Percentiles rank a stretch among this genome's conserved stretches.
Evolutionary conservation across 371 early-diverging fungal species (phyloP).

Genomic region (Mucor racemosus): DNA sequence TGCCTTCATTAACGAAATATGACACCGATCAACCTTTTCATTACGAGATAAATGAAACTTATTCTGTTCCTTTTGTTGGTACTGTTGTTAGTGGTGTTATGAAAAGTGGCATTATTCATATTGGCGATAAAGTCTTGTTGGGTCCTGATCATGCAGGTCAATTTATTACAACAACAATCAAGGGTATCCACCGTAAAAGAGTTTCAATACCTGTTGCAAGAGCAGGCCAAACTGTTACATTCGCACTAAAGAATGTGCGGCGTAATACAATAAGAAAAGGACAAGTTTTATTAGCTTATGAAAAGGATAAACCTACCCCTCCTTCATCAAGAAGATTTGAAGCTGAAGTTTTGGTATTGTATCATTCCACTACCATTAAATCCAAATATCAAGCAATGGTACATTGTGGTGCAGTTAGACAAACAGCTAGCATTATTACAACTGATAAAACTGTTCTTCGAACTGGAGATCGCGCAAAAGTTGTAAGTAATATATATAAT

Average conservation of each 20-base stretch:
- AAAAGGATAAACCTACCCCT: conserved; percentile 60
- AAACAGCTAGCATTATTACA: conserved; percentile 85
- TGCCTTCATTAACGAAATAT: conserved; percentile 74
- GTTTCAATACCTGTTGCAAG: conserved; percentile 74
- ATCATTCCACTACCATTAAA: conserved; percentile 91
- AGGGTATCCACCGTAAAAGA: conserved; percentile 90
- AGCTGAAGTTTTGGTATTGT: conserved; percentile 88
- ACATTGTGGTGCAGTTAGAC: conserved; percentile 89
- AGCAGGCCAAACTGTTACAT: conserved; percentile 87
- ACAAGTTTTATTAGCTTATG: conserved; percentile 78
- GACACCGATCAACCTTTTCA: conserved; percentile 69
- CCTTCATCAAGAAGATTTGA: conserved; percentile 81
- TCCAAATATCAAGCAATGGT: conserved; percentile 93
- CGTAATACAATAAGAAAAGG: conserved; percentile 84
- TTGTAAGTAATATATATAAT: conserved; percentile 51
- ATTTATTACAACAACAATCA: conserved; percentile 78
- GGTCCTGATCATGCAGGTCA: conserved; percentile 87
- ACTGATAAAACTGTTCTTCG: conserved; percentile 76
- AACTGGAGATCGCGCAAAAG: conserved; percentile 87
- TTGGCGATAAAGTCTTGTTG: conserved; percentile 83
- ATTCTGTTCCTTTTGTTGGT: conserved; percentile 88
- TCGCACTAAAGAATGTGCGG: conserved; percentile 86
- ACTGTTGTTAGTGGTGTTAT: conserved; percentile 82
- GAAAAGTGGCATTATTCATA: conserved; percentile 66
- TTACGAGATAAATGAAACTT: conserved; percentile 88